Base-by-base conservation (phyloP, 129 eudicot genomes). In the Dittrichia graveolens region DNA sequence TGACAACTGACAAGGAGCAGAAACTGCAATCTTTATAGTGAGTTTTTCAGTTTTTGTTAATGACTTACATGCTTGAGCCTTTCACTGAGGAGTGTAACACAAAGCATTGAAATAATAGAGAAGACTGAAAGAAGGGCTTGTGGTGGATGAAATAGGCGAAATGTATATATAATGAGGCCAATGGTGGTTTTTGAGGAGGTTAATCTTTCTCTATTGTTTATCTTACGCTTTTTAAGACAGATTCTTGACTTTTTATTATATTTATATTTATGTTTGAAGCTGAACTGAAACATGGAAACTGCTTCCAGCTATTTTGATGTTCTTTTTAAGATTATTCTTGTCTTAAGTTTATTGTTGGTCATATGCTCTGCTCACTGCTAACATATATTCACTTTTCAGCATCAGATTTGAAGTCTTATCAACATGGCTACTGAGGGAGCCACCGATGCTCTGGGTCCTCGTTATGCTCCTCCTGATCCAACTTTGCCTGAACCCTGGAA, bases 401-500 rank as follows among this genome's bases (percentile, higher is more conserved):
- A 16, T 40, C 47, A 71, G 82, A 57, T 75, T 75, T 60, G 77
- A 56, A 74, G 56, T 54, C 16, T 24, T 65, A 69, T 57, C 37
- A 67, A 72, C 48, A 89, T 93, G 98, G 81, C 92, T 44, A 81
- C 92, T 66, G 96, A 89, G 80, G 90, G 89, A 61, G 78, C 95
- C 62, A 47, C 92, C 14, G 83, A 86, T 61, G 63, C 82, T 31
- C 61, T 53, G 40, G 98, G 98, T 41, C 96, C 96, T 40, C 90
- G 98, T 67, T 94, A 87, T 76, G 98, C 98, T 2, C 95, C 98
- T 34, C 92, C 93, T 79, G 98, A 94, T 75, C 95, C 96, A 5
- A 86, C 85, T 64, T 79, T 94, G 68, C 98, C 96, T 8, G 87
- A 87, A 79, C 98, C 98, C 0, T 94, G 98, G 96, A 94, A 90